phyloP scores from a whole-genome alignment of 371 early-diverging fungal genomes.

The Funneliformis caledonium region DNA sequence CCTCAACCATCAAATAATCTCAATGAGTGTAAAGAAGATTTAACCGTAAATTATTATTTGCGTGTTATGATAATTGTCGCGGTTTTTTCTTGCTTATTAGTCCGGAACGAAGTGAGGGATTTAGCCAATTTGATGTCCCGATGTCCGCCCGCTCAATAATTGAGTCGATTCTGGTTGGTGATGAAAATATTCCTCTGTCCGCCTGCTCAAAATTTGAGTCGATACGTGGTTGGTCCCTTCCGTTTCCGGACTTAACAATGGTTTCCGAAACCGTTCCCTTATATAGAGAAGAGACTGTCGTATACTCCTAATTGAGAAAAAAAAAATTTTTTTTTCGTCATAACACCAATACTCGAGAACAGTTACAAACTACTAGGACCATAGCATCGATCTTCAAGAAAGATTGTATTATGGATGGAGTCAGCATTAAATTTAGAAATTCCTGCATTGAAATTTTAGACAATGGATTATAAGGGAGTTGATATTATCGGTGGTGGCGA shows the following conservation, averaged over 20 bases:
- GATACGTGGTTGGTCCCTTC: neutral
- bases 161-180: too few species aligned
- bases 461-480: conserved; percentile 75
- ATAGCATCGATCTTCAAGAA: neutral
- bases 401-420: conserved; percentile 38
- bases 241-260: too few species aligned
- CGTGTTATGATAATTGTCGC: neutral
- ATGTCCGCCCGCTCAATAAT: too few species aligned
- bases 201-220: too few species aligned
- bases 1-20: neutral
- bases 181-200: too few species aligned
- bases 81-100: neutral
- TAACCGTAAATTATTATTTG: neutral
- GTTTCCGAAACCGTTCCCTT: too few species aligned
- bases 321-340: neutral
- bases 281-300: too few species aligned
- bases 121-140: too few species aligned
- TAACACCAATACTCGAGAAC: neutral
- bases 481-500: conserved; percentile 40
- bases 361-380: neutral
- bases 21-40: neutral
- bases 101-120: neutral
- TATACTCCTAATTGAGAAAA: too few species aligned
- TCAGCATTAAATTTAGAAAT: conserved; percentile 57
- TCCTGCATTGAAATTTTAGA: conserved; percentile 76